A percentile compares a stretch with the other conserved stretches of the same genome.
These are phyloP conservation scores for Guadua angustifolia DNA, from an alignment of 176 grass and related monocot genomes.

Conservation along the genomic window DNA sequence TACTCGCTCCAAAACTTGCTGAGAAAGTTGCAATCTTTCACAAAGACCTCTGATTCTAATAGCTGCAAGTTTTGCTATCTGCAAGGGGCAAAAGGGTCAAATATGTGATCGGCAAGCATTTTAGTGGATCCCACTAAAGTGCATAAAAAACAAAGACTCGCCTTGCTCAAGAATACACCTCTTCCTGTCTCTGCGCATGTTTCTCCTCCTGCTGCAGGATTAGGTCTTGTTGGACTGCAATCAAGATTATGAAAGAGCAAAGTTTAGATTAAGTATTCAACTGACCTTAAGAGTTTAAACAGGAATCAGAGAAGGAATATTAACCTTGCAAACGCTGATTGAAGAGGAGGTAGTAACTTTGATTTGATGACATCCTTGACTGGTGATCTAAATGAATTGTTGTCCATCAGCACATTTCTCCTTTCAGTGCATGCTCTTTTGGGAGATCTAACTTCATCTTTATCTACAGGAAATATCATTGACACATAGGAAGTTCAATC, in stretches of 20 bases:
- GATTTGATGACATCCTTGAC: conserved; percentile 78
- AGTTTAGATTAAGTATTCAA: conserved; percentile 35
- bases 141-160: conserved; percentile 8
- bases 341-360: conserved; percentile 83
- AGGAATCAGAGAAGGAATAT: conserved; percentile 31
- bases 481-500: conserved; percentile 6
- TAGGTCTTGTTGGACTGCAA: conserved; percentile 89
- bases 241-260: conserved; percentile 23
- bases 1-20: conserved; percentile 75
- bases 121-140: conserved; percentile 16
- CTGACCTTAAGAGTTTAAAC: neutral
- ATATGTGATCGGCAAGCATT: conserved; percentile 31
- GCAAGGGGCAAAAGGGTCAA: conserved; percentile 34
- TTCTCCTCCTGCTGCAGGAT: conserved; percentile 84
- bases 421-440: conserved; percentile 90
- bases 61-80: conserved; percentile 85
- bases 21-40: conserved; percentile 85
- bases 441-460: conserved; percentile 76
- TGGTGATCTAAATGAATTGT: conserved; percentile 82
- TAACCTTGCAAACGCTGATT: conserved; percentile 95
- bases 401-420: conserved; percentile 76
- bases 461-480: conserved; percentile 58
- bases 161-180: conserved; percentile 94
- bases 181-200: conserved; percentile 93
- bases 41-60: conserved; percentile 96